Percentiles rank a stretch among this genome's conserved stretches.
These are phyloP conservation scores for Pyronema domesticum DNA, from an alignment of 495 filamentous ascomycete species.

Conservation along the genomic window DNA sequence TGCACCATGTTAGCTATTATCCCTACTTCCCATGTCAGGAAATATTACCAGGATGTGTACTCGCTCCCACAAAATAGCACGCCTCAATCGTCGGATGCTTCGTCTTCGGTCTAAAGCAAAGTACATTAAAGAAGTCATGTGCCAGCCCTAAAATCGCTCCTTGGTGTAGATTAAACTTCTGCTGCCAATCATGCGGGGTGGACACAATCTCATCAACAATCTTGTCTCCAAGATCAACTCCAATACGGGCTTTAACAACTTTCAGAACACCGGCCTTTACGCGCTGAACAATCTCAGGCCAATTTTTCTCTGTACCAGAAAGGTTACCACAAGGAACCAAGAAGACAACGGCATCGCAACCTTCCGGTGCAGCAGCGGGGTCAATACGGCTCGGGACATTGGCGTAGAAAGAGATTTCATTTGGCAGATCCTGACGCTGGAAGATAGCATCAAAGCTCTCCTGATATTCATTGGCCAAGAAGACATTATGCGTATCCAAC, in stretches of 20 bases:
- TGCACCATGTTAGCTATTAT: not conserved
- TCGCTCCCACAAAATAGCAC: slow-evolving; percentile 50
- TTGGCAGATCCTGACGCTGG: slow-evolving; percentile 42
- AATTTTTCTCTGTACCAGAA: slow-evolving; percentile 33
- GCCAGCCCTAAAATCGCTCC: slow-evolving; percentile 50
- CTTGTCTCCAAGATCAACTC: slow-evolving; percentile 28
- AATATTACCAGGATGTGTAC: slow-evolving; percentile 40
- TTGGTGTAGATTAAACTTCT: slow-evolving; percentile 49
- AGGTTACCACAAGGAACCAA: slow-evolving; percentile 53
- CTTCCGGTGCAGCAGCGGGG: slow-evolving; percentile 42
- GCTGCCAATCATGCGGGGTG: slow-evolving; percentile 42
- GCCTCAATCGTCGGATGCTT: slow-evolving; percentile 32
- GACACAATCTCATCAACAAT: slow-evolving; percentile 44
- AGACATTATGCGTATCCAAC: slow-evolving; percentile 54
- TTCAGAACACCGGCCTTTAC: slow-evolving; percentile 36
- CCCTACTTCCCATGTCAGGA: not conserved
- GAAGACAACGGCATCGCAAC: slow-evolving; percentile 42
- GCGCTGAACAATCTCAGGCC: slow-evolving; percentile 33
- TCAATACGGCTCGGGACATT: slow-evolving; percentile 52
- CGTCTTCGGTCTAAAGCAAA: slow-evolving; percentile 44
- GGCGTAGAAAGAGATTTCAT: slow-evolving; percentile 52
- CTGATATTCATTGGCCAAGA: slow-evolving; percentile 49
- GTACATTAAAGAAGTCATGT: slow-evolving; percentile 54
- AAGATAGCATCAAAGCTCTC: slow-evolving; percentile 57
- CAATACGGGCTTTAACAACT: slow-evolving; percentile 38